A percentile compares a stretch with the other conserved stretches of the same genome.
Conservation (phyloP, 257 asterid genomes). For the Marsdenia floribunda region DNA sequence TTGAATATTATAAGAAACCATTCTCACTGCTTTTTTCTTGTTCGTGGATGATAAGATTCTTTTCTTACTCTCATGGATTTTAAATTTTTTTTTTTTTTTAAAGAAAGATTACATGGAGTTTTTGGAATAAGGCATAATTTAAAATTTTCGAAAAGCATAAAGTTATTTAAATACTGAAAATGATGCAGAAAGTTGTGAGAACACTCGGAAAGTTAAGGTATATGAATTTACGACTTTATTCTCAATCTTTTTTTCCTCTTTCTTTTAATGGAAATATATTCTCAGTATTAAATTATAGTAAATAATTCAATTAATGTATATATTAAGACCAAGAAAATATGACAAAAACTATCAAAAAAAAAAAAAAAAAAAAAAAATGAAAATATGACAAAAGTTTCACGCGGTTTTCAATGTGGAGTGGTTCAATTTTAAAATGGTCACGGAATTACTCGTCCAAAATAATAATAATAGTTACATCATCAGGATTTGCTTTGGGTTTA, state of each 20-base stretch:
- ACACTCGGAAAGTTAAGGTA: not conserved
- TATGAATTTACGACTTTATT: not conserved
- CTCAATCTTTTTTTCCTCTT: not conserved
- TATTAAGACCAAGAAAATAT: too few relatives aligned
- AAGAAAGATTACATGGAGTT: too few relatives aligned
- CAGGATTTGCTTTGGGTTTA: too few relatives aligned
- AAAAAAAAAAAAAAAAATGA: too few relatives aligned
- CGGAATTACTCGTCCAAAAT: not conserved
- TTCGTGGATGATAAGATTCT: constrained; percentile 11
- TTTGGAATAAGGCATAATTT: too few relatives aligned
- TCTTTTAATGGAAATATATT: not conserved
- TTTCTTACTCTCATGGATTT: constrained; percentile 7
- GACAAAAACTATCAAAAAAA: too few relatives aligned
- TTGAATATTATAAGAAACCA: not conserved
- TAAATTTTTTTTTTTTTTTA: too few relatives aligned
- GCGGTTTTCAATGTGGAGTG: not conserved
- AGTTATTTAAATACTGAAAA: too few relatives aligned
- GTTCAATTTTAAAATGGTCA: too few relatives aligned
- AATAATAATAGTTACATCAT: too few relatives aligned
- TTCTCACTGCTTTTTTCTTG: not conserved
- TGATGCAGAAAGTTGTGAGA: constrained; percentile 13
- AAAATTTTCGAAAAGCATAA: too few relatives aligned
- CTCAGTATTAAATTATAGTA: not conserved
- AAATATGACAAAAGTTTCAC: not conserved
- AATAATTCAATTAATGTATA: too few relatives aligned